A percentile compares a stretch with the other conserved stretches of the same genome.
Evolutionary conservation across 2,329 filamentous ascomycete genomes (phyloP).

Genomic region (Aspergillus sp.): DNA sequence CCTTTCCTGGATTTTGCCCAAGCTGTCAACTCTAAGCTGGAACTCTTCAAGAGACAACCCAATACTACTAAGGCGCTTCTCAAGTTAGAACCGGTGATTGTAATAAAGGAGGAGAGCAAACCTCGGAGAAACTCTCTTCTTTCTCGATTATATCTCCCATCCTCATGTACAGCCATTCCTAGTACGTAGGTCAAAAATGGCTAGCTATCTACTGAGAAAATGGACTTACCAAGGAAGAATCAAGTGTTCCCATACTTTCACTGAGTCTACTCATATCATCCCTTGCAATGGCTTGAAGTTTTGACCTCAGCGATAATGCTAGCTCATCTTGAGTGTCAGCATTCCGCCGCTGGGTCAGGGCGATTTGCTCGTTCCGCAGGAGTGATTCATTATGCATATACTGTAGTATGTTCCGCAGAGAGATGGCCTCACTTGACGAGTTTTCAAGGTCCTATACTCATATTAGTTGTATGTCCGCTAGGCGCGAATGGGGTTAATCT

Average conservation of each 20-base stretch:
- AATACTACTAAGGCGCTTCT: constrained; percentile 37
- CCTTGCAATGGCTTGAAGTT: constrained; percentile 32
- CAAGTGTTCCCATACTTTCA: constrained; percentile 30
- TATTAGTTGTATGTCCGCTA: background rate
- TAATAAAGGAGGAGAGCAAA: constrained; percentile 5
- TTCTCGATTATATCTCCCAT: constrained; percentile 32
- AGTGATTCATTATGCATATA: constrained; percentile 28
- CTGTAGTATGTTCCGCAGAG: constrained; percentile 27
- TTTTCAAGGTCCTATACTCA: constrained; percentile 32
- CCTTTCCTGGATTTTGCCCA: constrained; percentile 35
- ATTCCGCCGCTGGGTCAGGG: constrained; percentile 27
- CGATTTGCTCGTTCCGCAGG: constrained; percentile 28
- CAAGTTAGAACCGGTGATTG: constrained; percentile 18
- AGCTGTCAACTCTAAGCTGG: constrained; percentile 29
- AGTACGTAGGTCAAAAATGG: constrained; percentile 7
- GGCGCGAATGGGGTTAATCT: background rate
- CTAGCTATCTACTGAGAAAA: background rate
- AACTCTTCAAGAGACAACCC: constrained; percentile 34
- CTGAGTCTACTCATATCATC: constrained; percentile 30
- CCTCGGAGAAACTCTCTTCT: constrained; percentile 35
- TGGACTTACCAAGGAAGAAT: constrained; percentile 35
- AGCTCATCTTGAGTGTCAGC: constrained; percentile 29
- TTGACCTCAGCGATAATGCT: constrained; percentile 30
- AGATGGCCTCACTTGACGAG: constrained; percentile 22
- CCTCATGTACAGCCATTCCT: constrained; percentile 34